phyloP scores from a whole-genome alignment of 139 green algal genomes.

The Coelastrella sp. region DNA sequence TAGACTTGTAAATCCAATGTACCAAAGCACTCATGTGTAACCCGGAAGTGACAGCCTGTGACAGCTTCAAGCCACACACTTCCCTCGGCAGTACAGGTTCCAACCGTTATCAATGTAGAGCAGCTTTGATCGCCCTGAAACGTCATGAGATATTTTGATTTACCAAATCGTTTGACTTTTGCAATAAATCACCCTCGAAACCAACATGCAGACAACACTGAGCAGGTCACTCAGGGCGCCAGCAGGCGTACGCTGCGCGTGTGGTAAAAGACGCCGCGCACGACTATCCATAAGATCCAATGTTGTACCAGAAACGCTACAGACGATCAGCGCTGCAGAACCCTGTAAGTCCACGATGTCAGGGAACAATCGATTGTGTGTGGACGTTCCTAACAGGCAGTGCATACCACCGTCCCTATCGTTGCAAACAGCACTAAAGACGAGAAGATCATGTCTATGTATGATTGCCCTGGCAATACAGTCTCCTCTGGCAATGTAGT shows the following conservation, averaged over 20 bases:
- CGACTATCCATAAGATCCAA: background rate
- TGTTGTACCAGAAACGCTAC: background rate
- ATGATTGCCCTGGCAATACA: too few relatives aligned
- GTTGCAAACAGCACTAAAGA: background rate
- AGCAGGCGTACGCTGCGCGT: background rate
- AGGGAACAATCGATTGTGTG: background rate
- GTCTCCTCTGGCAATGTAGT: too few relatives aligned
- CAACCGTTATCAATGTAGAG: too few relatives aligned
- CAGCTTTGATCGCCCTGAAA: too few relatives aligned
- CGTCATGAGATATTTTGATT: too few relatives aligned
- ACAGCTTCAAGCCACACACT: too few relatives aligned
- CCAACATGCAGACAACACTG: constrained; percentile 3
- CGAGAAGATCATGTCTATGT: background rate
- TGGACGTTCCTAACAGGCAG: background rate
- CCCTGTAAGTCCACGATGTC: background rate
- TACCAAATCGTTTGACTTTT: too few relatives aligned
- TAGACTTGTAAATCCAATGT: too few relatives aligned
- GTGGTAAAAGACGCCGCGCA: background rate
- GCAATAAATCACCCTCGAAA: too few relatives aligned
- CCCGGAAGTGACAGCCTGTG: too few relatives aligned
- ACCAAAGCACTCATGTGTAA: too few relatives aligned
- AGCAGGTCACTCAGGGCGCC: background rate
- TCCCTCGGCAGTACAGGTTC: too few relatives aligned
- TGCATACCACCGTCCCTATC: background rate
- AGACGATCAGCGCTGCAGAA: background rate